Percentiles rank a stretch among this genome's conserved stretches.
These are phyloP conservation scores for Linum lewisii DNA, from an alignment of 345 rosid species.

Conservation along the genomic window DNA sequence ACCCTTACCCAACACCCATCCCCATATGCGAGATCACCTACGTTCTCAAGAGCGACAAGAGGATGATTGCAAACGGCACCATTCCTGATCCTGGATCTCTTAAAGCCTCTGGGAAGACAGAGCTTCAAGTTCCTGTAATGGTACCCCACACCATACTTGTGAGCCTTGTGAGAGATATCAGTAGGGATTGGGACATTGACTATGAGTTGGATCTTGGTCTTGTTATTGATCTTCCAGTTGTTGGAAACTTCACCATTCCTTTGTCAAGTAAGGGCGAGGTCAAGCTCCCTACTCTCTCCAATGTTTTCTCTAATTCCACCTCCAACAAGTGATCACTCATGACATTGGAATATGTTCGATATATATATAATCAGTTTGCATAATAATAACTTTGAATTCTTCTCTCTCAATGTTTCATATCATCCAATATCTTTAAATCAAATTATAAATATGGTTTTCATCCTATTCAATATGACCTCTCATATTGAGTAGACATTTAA, in stretches of 20 bases:
- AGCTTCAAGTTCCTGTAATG: constrained; percentile 50
- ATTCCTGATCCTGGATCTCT: constrained; percentile 83
- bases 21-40: constrained; percentile 82
- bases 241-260: constrained; percentile 67
- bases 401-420: no score
- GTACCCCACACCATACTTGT: constrained; percentile 56
- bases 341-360: no score
- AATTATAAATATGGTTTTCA: no score
- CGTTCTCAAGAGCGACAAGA: constrained; percentile 56
- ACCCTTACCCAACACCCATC: constrained; percentile 56
- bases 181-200: constrained; percentile 83
- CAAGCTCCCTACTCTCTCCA: constrained; percentile 66
- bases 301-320: constrained; percentile 39
- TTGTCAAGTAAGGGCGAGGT: constrained; percentile 59
- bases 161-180: constrained; percentile 56
- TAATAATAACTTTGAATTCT: no score
- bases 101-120: constrained; percentile 43
- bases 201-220: constrained; percentile 58
- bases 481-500: no score
- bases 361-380: no score
- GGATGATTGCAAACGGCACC: constrained; percentile 67
- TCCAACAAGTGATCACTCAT: no score
- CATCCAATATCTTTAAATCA: no score
- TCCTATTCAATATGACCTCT: no score
- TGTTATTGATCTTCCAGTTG: constrained; percentile 58